Conservation (phyloP, 2,329 filamentous ascomycete genomes). For the Penicillium sp. region DNA sequence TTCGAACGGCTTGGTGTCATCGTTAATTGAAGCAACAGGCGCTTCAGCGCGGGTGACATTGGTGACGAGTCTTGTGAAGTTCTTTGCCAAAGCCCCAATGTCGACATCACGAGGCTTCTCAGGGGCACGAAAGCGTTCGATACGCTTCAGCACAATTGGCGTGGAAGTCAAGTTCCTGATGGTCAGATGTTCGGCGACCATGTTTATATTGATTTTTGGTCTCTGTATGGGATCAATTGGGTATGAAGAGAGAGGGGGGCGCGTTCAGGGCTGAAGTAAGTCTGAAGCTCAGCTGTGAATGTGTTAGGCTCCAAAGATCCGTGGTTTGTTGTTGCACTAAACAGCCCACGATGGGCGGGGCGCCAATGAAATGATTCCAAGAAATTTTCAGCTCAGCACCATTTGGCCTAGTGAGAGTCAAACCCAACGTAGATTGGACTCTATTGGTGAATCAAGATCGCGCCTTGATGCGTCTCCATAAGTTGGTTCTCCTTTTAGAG, state of each 20-base stretch:
- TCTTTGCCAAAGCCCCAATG: slow-evolving; percentile 51
- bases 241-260: neutral
- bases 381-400: neutral
- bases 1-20: slow-evolving; percentile 64
- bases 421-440: slow-evolving; percentile 3
- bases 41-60: slow-evolving; percentile 49
- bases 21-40: slow-evolving; percentile 49
- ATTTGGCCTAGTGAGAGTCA: slow-evolving; percentile 1
- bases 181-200: slow-evolving; percentile 59
- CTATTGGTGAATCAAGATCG: slow-evolving; percentile 9
- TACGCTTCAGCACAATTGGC: slow-evolving; percentile 71
- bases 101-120: slow-evolving; percentile 42
- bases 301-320: slow-evolving; percentile 12
- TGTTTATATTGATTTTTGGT: slow-evolving; percentile 7
- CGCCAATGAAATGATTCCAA: slow-evolving; percentile 5
- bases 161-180: slow-evolving; percentile 82
- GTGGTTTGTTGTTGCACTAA: slow-evolving; percentile 14
- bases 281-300: slow-evolving; percentile 1
- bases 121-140: slow-evolving; percentile 73
- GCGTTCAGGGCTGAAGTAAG: neutral
- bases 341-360: slow-evolving; percentile 9
- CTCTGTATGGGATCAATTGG: neutral
- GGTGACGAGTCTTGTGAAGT: slow-evolving; percentile 51
- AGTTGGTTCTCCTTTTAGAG: neutral
- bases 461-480: neutral